Evolutionary conservation across 192 early-diverging fungal species (phyloP).

Genomic region (Lunasporangiospora selenospora): DNA sequence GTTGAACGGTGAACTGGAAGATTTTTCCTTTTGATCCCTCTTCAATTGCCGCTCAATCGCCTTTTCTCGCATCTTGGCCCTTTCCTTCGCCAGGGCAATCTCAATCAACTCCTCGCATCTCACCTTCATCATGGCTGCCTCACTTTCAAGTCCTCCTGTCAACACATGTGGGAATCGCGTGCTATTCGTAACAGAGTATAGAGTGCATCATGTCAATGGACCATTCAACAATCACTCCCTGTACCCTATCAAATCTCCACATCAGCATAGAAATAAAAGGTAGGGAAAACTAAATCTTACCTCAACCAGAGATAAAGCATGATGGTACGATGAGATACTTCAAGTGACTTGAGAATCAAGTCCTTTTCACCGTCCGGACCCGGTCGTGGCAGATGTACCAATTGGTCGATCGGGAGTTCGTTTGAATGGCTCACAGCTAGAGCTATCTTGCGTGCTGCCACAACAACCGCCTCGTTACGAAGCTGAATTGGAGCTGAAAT

Average conservation of each 20-base stretch:
- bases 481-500: conserved; percentile 47
- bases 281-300: no score
- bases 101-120: conserved; percentile 31
- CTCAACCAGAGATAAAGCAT: conserved; percentile 91
- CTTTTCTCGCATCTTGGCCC: conserved; percentile 41
- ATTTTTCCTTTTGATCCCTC: background rate
- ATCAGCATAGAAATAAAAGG: no score
- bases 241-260: no score
- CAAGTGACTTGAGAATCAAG: conserved; percentile 56
- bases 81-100: conserved; percentile 12
- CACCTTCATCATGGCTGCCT: conserved; percentile 19
- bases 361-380: background rate
- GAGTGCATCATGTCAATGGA: no score
- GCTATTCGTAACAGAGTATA: conserved; percentile 11
- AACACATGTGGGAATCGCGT: conserved; percentile 30
- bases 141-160: conserved; percentile 21
- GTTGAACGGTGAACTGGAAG: no score
- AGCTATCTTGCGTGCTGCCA: conserved; percentile 17
- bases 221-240: no score
- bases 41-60: background rate
- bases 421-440: conserved; percentile 16
- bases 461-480: conserved; percentile 10
- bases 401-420: conserved; percentile 54
- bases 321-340: conserved; percentile 77
- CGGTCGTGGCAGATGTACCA: conserved; percentile 54